A percentile compares a stretch with the other conserved stretches of the same genome.
These are phyloP conservation scores for Stereum hirsutum DNA, from an alignment of 1,284 basidiomycete genomes.

Conservation along the genomic window DNA sequence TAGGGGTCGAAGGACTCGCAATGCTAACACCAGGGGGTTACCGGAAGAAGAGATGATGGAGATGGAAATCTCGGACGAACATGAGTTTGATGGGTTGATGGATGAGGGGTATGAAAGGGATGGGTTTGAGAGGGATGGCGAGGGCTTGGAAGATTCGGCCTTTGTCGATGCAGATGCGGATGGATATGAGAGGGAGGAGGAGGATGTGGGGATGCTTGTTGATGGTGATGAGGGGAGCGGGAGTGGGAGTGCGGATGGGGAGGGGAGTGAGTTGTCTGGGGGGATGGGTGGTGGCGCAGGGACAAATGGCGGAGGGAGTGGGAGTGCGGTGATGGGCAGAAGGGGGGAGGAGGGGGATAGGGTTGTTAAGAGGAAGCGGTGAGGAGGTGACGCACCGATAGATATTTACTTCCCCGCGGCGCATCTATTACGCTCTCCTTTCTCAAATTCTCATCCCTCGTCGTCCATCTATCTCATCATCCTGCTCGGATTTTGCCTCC, in stretches of 20 bases:
- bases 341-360: slow-evolving; percentile 15
- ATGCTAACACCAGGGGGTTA: slow-evolving; percentile 7
- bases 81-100: slow-evolving; percentile 10
- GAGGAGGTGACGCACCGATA: slow-evolving; percentile 6
- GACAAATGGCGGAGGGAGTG: slow-evolving; percentile 15
- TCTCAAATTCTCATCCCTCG: too few species aligned
- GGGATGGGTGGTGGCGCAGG: slow-evolving; percentile 15
- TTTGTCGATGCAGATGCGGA: not conserved
- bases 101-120: slow-evolving; percentile 4
- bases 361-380: slow-evolving; percentile 21
- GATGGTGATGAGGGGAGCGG: slow-evolving; percentile 6
- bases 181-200: not conserved
- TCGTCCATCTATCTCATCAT: too few species aligned
- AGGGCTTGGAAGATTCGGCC: not conserved
- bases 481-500: too few species aligned
- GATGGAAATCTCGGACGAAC: too few species aligned
- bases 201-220: not conserved
- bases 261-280: slow-evolving; percentile 11
- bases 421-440: too few species aligned
- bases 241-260: slow-evolving; percentile 12
- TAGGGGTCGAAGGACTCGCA: slow-evolving; percentile 19
- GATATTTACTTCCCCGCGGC: not conserved
- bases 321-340: slow-evolving; percentile 14
- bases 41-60: too few species aligned
- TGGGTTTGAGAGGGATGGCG: slow-evolving; percentile 1